Percentiles rank a stretch among this genome's conserved stretches.
These are phyloP conservation scores for Lentinula sp. DNA, from an alignment of 768 basidiomycete genomes.

Conservation along the genomic window DNA sequence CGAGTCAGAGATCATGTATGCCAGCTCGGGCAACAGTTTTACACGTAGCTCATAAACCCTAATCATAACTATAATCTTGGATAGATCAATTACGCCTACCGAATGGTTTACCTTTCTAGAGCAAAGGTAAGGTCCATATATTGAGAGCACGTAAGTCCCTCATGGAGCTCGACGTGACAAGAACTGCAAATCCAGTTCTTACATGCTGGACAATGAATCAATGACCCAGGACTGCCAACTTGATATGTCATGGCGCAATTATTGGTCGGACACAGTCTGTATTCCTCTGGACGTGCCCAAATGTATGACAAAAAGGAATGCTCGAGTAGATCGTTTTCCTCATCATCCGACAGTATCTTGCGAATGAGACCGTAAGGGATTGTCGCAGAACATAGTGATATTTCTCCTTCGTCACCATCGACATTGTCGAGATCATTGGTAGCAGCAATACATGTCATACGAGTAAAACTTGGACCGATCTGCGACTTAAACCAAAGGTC, in stretches of 20 bases:
- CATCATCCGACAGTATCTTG: slow-evolving; percentile 25
- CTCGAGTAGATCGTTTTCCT: slow-evolving; percentile 29
- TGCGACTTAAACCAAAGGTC: slow-evolving; percentile 31
- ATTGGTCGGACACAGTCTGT: slow-evolving; percentile 49
- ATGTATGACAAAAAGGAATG: slow-evolving; percentile 37
- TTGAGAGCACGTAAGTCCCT: slow-evolving; percentile 30
- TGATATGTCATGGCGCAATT: slow-evolving; percentile 45
- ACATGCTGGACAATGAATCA: slow-evolving; percentile 31
- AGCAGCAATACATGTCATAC: slow-evolving; percentile 32
- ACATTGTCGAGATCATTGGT: background rate
- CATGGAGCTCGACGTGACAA: slow-evolving; percentile 34
- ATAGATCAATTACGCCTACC: background rate
- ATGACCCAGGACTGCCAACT: slow-evolving; percentile 12
- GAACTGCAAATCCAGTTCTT: slow-evolving; percentile 27
- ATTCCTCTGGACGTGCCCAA: slow-evolving; percentile 29
- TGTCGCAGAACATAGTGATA: slow-evolving; percentile 19
- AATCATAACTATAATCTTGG: background rate
- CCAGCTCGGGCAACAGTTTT: slow-evolving; percentile 55
- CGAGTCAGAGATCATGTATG: slow-evolving; percentile 62
- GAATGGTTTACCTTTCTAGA: background rate
- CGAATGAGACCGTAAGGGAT: slow-evolving; percentile 35
- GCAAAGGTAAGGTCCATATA: slow-evolving; percentile 1
- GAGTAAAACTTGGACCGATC: slow-evolving; percentile 20
- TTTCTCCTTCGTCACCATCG: background rate
- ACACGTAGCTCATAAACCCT: slow-evolving; percentile 1